A percentile compares a stretch with the other conserved stretches of the same genome.
phyloP scores from a whole-genome alignment of 345 rosid genomes.

The Boechera retrofracta region DNA sequence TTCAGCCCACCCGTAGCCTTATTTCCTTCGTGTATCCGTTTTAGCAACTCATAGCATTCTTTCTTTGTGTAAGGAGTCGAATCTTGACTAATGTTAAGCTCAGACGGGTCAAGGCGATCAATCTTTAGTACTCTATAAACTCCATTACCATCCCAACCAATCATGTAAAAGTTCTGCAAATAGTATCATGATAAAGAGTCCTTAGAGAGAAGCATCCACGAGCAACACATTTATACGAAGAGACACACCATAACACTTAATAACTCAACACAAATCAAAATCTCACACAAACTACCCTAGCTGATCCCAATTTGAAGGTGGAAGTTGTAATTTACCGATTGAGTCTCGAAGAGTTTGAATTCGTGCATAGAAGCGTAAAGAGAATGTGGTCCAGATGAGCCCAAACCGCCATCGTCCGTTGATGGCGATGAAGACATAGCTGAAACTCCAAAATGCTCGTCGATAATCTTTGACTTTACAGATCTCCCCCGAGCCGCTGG shows the following conservation, averaged over 20 bases:
- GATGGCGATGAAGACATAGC: slow-evolving; percentile 26
- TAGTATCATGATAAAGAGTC: neutral
- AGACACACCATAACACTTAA: neutral
- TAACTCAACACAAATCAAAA: neutral
- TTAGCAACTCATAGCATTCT: slow-evolving; percentile 73
- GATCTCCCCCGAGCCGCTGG: slow-evolving; percentile 42
- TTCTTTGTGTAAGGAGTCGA: slow-evolving; percentile 63
- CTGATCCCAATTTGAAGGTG: neutral
- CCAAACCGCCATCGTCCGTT: neutral
- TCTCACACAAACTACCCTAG: neutral
- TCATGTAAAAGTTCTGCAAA: slow-evolving; percentile 34
- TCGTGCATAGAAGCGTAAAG: slow-evolving; percentile 22
- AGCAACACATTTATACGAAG: neutral
- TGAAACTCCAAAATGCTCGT: neutral
- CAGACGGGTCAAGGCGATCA: slow-evolving; percentile 61
- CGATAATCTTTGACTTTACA: neutral
- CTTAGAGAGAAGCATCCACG: neutral
- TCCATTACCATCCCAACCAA: slow-evolving; percentile 39
- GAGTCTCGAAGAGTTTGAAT: slow-evolving; percentile 45
- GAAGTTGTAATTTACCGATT: slow-evolving; percentile 31
- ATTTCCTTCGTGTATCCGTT: slow-evolving; percentile 88
- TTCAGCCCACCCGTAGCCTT: slow-evolving; percentile 79
- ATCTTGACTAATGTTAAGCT: slow-evolving; percentile 68
- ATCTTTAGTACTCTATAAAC: slow-evolving; percentile 41
- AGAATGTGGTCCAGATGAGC: slow-evolving; percentile 1